Conservation (phyloP, 257 asterid species). For the Solanum chaucha region DNA sequence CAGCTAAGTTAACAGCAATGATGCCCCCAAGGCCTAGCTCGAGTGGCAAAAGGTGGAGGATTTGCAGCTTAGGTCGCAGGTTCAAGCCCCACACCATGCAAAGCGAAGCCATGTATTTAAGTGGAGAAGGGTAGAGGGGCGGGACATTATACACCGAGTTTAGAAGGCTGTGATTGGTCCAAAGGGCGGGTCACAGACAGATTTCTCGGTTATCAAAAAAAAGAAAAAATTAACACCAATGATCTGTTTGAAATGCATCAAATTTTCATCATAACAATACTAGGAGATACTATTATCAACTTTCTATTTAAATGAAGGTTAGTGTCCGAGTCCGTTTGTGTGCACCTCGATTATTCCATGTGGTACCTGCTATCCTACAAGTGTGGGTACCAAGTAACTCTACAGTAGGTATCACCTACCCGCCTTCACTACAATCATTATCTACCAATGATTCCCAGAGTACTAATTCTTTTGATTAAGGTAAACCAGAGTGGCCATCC, state of each 20-base stretch:
- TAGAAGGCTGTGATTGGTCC: no score
- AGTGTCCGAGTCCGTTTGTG: not conserved
- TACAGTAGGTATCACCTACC: not conserved
- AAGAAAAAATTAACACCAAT: not conserved
- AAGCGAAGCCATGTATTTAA: accelerated
- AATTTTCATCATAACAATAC: not conserved
- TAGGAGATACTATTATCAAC: not conserved
- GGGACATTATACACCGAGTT: no score
- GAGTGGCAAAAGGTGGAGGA: no score
- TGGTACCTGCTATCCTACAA: not conserved
- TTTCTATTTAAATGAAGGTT: not conserved
- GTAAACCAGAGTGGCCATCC: not conserved
- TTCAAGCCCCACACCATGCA: no score
- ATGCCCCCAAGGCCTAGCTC: no score
- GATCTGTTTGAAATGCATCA: not conserved
- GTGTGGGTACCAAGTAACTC: not conserved
- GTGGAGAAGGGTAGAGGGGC: no score
- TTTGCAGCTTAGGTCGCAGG: no score
- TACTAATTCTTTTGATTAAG: not conserved
- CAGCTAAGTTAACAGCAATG: not conserved
- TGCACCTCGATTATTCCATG: not conserved
- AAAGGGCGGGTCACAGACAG: no score
- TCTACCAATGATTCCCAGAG: not conserved
- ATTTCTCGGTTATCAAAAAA: no score
- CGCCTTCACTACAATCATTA: not conserved